Evolutionary conservation across 2,329 filamentous ascomycete species (phyloP).

Genomic region (Ophiobolus disseminans): DNA sequence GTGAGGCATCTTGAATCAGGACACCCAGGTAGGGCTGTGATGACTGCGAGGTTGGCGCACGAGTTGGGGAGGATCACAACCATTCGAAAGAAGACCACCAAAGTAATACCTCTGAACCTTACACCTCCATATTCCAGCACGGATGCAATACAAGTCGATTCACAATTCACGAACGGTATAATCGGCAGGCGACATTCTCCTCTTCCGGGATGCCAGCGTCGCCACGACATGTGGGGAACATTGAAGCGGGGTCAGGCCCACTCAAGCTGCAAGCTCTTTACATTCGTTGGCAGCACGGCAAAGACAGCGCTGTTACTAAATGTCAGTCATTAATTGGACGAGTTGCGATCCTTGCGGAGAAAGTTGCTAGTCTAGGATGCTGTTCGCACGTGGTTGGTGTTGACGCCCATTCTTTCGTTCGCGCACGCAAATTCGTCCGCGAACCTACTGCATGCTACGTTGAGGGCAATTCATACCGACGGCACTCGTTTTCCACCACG

Average conservation of each 20-base stretch:
- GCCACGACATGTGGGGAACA: conserved; percentile 24
- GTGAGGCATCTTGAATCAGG: conserved; percentile 40
- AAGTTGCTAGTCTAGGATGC: conserved; percentile 15
- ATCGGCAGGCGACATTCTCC: conserved; percentile 19
- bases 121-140: too few relatives aligned
- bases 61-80: too few relatives aligned
- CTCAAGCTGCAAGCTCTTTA: conserved; percentile 15
- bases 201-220: conserved; percentile 7
- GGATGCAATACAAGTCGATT: conserved; percentile 8
- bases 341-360: conserved; percentile 16
- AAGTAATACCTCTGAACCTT: too few relatives aligned
- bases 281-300: neutral
- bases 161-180: conserved; percentile 5
- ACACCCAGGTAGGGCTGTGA: too few relatives aligned
- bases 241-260: conserved; percentile 19
- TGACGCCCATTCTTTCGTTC: neutral
- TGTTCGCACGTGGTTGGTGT: conserved; percentile 1
- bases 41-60: neutral
- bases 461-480: conserved; percentile 35
- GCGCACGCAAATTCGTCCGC: too few relatives aligned
- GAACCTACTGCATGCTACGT: too few relatives aligned
- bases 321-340: conserved; percentile 18
- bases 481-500: conserved; percentile 11
- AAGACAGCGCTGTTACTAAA: conserved; percentile 27
- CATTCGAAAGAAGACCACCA: too few relatives aligned